Evolutionary conservation across 1,284 basidiomycete species (phyloP).

Genomic region (Ceratobasidium sp.): DNA sequence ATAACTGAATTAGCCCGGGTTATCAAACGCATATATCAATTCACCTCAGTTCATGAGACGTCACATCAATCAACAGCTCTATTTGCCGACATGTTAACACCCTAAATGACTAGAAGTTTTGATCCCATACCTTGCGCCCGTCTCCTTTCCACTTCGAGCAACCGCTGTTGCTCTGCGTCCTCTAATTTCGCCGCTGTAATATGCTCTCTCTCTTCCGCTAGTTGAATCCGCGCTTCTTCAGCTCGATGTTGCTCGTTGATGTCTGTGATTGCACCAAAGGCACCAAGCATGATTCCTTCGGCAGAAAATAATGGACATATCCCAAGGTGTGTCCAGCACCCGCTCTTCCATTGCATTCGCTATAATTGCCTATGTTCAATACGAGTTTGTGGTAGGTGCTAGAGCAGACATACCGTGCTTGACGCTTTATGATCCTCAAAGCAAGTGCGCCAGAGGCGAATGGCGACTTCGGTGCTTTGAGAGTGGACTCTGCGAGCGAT

Average conservation of each 20-base stretch:
- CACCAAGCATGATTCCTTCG: neutral
- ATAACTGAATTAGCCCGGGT: neutral
- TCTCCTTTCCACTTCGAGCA: constrained; percentile 51
- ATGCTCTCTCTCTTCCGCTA: constrained; percentile 52
- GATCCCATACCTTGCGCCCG: constrained; percentile 51
- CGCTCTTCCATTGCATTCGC: constrained; percentile 3
- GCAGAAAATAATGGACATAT: neutral
- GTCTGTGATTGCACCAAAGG: constrained; percentile 44
- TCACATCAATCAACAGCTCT: constrained; percentile 54
- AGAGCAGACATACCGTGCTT: neutral
- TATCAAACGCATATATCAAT: constrained; percentile 30
- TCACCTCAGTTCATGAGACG: constrained; percentile 53
- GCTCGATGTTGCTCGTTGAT: constrained; percentile 52
- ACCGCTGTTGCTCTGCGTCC: constrained; percentile 38
- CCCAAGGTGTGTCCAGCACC: neutral
- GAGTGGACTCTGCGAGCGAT: neutral
- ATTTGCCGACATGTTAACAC: neutral
- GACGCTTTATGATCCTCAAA: neutral
- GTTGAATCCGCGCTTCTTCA: constrained; percentile 51
- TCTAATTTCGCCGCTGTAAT: constrained; percentile 51
- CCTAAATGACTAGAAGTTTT: too few relatives aligned
- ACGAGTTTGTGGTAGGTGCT: neutral
- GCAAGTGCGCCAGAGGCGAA: neutral
- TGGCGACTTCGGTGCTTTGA: neutral
- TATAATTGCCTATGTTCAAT: neutral